Percentiles rank a stretch among this genome's conserved stretches.
Evolutionary conservation across 75 land plant species (phyloP).

Genomic region (Azolla pinnata): DNA sequence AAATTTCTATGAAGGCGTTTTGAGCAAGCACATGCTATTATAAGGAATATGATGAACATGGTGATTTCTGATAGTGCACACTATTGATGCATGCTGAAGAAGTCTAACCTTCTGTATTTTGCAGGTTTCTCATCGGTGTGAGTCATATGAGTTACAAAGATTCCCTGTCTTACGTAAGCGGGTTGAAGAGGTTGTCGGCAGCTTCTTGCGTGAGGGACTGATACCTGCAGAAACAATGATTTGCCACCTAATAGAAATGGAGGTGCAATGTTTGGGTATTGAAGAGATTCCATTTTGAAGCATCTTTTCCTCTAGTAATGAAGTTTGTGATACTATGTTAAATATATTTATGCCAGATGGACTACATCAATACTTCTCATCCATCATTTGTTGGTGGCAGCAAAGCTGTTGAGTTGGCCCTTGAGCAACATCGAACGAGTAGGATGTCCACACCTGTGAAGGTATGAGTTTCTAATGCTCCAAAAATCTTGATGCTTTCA

Average conservation of each 20-base stretch:
- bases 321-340: no score
- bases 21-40: no score
- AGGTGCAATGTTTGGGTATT: constrained; percentile 52
- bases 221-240: constrained; percentile 90
- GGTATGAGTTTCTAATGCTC: no score
- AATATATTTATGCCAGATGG: constrained; percentile 54
- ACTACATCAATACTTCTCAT: constrained; percentile 97
- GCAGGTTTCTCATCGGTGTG: constrained; percentile 81
- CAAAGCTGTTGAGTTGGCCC: constrained; percentile 76
- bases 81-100: no score
- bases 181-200: constrained; percentile 77
- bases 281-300: no score
- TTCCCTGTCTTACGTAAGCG: constrained; percentile 66
- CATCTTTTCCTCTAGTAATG: no score
- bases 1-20: no score
- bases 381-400: constrained; percentile 93
- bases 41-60: no score
- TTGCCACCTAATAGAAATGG: constrained; percentile 92
- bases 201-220: constrained; percentile 70
- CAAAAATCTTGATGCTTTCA: no score
- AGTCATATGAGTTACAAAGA: constrained; percentile 61
- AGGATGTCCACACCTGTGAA: constrained; percentile 26
- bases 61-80: no score
- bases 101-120: no score
- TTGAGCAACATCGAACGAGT: constrained; percentile 54